Base-by-base conservation (phyloP, 768 basidiomycete genomes). In the Amanita exitialis region DNA sequence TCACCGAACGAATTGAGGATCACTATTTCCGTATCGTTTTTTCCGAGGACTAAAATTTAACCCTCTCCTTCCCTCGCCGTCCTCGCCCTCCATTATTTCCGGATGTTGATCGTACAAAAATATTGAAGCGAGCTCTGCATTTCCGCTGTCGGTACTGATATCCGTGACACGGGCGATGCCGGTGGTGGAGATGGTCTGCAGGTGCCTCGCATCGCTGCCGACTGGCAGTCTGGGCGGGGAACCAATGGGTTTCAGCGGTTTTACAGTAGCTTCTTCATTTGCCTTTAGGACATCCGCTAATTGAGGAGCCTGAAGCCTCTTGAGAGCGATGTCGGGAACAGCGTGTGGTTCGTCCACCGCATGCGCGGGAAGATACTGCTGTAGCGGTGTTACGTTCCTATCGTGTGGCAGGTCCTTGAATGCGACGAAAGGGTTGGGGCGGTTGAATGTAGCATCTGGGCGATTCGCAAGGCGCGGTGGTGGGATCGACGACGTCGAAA, bases 1-100 rank as follows among this genome's bases (percentile, higher is more conserved):
- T n/a, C 52, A 79, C 80, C 75, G 68, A 42, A 72, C 39, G 37
- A 73, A 75, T 53, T 71, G 77, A 37, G 64, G 62, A n/a, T 34
- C 45, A 12, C 20, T 25, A 25, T 66, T 69, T 61, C 65, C 66
- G 41, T 64, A 64, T 1, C 44, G 61, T 10, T 62, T 59, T 60
- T 81, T 82, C 58, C 73, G 69, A 0, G 80, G 80, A 61, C 78
- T 82, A 45, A 78, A 56, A 52, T 67, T 68, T 32, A 82, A 59
- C 2, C 77, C 80, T 23, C 77, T 66, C 4, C 70, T 69, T 2
- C 61, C 62, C 41, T 71, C 69, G 20, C 51, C 51, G 8, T 54
- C 54, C 35, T 57, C 57, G 5, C 47, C 44, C 13, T 62, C 58
- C 5, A 70, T 66, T 3, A 61, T 57, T 58, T 68, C 59, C 58